A percentile compares a stretch with the other conserved stretches of the same genome.
phyloP scores from a whole-genome alignment of 1,284 basidiomycete genomes.

The Puccinia novopanici region DNA sequence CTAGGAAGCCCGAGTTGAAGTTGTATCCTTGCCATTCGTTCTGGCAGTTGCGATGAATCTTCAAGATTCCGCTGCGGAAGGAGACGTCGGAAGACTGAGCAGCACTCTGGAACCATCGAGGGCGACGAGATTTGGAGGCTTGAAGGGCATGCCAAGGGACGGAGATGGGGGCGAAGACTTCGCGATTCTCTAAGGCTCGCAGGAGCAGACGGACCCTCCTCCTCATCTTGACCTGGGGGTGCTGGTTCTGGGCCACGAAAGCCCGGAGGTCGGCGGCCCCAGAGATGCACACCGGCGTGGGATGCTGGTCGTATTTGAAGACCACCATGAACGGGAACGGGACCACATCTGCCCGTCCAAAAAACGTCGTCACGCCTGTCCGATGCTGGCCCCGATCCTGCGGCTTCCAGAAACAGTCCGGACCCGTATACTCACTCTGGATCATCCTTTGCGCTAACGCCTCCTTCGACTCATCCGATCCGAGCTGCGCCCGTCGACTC shows the following conservation, averaged over 20 bases:
- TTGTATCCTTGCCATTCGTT: slow-evolving; percentile 67
- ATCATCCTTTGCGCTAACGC: slow-evolving; percentile 63
- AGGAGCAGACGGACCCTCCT: slow-evolving; percentile 70
- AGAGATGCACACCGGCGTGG: slow-evolving; percentile 64
- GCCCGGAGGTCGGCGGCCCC: slow-evolving; percentile 65
- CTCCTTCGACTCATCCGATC: slow-evolving; percentile 70
- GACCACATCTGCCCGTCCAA: slow-evolving; percentile 75
- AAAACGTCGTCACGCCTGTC: slow-evolving; percentile 64
- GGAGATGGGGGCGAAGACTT: slow-evolving; percentile 70
- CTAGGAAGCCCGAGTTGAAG: slow-evolving; percentile 70
- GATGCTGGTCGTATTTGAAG: slow-evolving; percentile 70
- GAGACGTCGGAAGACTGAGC: slow-evolving; percentile 57
- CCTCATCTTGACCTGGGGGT: slow-evolving; percentile 63
- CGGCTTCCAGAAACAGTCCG: slow-evolving; percentile 54
- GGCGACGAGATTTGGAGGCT: slow-evolving; percentile 47
- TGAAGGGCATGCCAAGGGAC: slow-evolving; percentile 64
- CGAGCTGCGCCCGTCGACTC: slow-evolving; percentile 51
- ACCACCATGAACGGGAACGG: slow-evolving; percentile 75
- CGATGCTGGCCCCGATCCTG: slow-evolving; percentile 50
- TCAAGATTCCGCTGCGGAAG: slow-evolving; percentile 65
- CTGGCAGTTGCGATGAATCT: slow-evolving; percentile 66
- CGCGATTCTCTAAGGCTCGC: slow-evolving; percentile 70
- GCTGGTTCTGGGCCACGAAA: slow-evolving; percentile 70
- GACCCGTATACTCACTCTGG: slow-evolving; percentile 55
- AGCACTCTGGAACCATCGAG: slow-evolving; percentile 56